Evolutionary conservation across 2,329 filamentous ascomycete species (phyloP), one percentile per base, ranked within the genome.

Genomic region (Fusarium solani-melongenae): DNA sequence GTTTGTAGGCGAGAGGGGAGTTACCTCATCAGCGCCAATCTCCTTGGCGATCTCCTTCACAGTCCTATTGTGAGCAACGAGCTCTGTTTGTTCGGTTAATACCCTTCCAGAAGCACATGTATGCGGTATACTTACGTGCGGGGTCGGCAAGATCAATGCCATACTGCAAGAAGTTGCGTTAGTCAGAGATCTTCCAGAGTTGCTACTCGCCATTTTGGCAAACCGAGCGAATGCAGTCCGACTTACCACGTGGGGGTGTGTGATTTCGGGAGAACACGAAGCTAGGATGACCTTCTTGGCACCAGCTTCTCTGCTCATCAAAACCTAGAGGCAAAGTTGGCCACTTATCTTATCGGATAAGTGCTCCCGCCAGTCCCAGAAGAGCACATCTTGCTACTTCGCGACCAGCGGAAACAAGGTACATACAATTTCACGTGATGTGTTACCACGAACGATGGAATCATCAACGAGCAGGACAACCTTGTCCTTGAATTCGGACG

Each of bases 381-480:
- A 36, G 31, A 49, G 6, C 39, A 34, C 9, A n/a, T 41, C 56
- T 14, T 9, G 24, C 7, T 31, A n/a, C 17, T 59, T 41, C 22
- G 31, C 24, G 15, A 14, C 15, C 20, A 22, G 10, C 17, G 12
- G 20, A 29, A 27, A 11, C 39, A 24, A 10, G 31, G 2, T 87
- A 31, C 92, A 87, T 39, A 94, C 92, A 74, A 92, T 92, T 78
- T 93, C 89, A 8, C 92, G 87, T 24, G 90, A 88, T 72, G 90
- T 90, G 17, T 33, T 49, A 14, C 95, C 95, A 34, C 95, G 90
- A 6, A 98, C 95, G 67, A 98, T 94, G 76, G 91, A 94, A 83
- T 98, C 95, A 77, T 98, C 96, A 1, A 98, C 93, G 1, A 98
- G 85, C 9, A 94, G 86, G 6, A 98, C 93, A 67, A 92, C 93